phyloP scores from a whole-genome alignment of 78 protist species.

The Guillardia theta region DNA sequence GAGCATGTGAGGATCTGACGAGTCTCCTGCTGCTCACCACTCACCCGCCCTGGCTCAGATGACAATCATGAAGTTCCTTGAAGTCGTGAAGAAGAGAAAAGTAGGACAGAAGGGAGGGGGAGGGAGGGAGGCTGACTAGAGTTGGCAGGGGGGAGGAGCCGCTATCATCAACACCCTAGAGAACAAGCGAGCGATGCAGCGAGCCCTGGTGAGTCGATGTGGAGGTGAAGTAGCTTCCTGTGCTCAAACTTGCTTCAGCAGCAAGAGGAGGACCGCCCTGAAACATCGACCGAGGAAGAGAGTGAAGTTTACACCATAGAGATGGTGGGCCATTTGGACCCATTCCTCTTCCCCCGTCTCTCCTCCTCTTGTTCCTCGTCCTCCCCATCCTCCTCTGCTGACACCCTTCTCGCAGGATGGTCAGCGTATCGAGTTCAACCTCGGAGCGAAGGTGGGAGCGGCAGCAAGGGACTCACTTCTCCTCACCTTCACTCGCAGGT shows the following conservation, averaged over 20 bases:
- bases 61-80: neutral
- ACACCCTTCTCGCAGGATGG: neutral
- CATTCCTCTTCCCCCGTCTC: no score
- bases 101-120: neutral
- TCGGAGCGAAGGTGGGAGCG: neutral
- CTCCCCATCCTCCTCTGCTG: no score
- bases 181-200: neutral
- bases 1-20: no score
- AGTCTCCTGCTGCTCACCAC: no score
- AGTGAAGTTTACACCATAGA: neutral
- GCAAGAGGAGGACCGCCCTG: neutral
- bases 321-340: no score
- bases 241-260: neutral
- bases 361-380: no score
- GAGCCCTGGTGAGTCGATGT: neutral
- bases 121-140: neutral
- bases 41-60: no score
- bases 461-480: neutral
- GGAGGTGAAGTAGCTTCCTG: neutral
- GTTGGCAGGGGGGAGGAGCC: neutral
- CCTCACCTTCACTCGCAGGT: no score
- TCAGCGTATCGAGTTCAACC: neutral
- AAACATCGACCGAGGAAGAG: neutral
- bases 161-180: neutral
- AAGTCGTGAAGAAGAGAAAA: neutral